Conservation (phyloP, 208 protist genomes). For the Leishmania aethiopica region DNA sequence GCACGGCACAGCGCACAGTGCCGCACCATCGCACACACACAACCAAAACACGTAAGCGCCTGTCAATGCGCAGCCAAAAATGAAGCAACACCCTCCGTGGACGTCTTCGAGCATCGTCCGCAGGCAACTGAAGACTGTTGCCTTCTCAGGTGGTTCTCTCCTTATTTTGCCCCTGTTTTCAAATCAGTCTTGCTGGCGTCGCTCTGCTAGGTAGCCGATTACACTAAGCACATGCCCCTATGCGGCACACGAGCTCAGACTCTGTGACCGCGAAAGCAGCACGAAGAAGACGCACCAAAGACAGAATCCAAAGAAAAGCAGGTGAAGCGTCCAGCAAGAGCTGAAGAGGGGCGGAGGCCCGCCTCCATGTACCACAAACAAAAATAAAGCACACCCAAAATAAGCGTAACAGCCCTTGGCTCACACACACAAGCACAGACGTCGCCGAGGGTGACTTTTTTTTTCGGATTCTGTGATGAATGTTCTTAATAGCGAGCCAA, state of each 20-base stretch:
- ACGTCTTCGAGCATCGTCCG: neutral
- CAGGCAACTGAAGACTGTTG: neutral
- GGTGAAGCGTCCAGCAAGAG: neutral
- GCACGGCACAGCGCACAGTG: neutral
- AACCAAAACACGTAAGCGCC: neutral
- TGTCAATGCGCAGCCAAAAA: neutral
- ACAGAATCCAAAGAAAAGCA: neutral
- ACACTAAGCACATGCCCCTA: neutral
- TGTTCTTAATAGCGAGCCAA: neutral
- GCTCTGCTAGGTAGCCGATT: neutral
- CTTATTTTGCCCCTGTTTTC: too few relatives aligned
- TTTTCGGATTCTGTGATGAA: slow-evolving; percentile 4
- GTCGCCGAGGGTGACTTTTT: neutral
- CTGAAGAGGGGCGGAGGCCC: neutral
- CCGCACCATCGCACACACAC: neutral
- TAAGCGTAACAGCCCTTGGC: neutral
- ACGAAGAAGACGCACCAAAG: neutral
- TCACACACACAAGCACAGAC: neutral
- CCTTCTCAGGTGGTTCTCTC: neutral
- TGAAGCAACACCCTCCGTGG: neutral
- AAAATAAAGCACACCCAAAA: neutral
- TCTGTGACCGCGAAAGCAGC: neutral
- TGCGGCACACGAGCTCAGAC: neutral
- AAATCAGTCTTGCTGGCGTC: neutral
- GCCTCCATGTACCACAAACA: neutral